Conservation (phyloP, 2,329 filamentous ascomycete genomes). For the Fusarium sp. region DNA sequence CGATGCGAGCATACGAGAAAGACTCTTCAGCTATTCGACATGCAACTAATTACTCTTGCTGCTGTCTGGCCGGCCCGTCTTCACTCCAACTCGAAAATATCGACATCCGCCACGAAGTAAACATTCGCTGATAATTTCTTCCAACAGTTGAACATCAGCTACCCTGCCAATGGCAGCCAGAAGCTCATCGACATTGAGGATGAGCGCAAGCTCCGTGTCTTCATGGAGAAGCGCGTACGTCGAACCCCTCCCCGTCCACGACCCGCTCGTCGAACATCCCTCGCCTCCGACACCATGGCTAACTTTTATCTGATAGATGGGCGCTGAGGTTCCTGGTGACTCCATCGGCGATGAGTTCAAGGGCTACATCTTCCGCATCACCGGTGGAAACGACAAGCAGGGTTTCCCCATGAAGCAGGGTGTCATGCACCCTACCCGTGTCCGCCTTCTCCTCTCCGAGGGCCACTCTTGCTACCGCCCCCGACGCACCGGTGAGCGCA, state of each 20-base stretch:
- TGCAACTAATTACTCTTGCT: conserved; percentile 3
- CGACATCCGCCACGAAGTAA: conserved; percentile 6
- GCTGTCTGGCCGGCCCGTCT: neutral
- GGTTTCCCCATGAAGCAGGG: conserved; percentile 99
- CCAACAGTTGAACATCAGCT: conserved; percentile 75
- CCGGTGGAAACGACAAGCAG: conserved; percentile 99
- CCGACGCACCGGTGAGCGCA: conserved; percentile 97
- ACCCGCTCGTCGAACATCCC: conserved; percentile 30
- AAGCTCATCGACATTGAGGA: conserved; percentile 99
- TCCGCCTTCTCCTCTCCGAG: conserved; percentile 93
- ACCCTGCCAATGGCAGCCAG: conserved; percentile 99
- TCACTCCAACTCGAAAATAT: conserved; percentile 5
- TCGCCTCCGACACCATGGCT: conserved; percentile 46
- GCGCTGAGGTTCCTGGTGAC: conserved; percentile 92
- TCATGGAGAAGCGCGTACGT: conserved; percentile 97
- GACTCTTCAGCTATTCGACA: neutral
- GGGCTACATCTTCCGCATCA: conserved; percentile 99
- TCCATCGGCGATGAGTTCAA: conserved; percentile 99
- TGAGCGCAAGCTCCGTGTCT: conserved; percentile 98
- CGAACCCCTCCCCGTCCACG: conserved; percentile 27
- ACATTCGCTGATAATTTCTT: conserved; percentile 52
- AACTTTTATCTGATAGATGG: conserved; percentile 72
- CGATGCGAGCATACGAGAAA: conserved; percentile 4
- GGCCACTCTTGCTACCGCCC: conserved; percentile 99
- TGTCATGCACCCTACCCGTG: conserved; percentile 98